Conservation (phyloP, 2,329 filamentous ascomycete species). For the Coniochaeta sp. region DNA sequence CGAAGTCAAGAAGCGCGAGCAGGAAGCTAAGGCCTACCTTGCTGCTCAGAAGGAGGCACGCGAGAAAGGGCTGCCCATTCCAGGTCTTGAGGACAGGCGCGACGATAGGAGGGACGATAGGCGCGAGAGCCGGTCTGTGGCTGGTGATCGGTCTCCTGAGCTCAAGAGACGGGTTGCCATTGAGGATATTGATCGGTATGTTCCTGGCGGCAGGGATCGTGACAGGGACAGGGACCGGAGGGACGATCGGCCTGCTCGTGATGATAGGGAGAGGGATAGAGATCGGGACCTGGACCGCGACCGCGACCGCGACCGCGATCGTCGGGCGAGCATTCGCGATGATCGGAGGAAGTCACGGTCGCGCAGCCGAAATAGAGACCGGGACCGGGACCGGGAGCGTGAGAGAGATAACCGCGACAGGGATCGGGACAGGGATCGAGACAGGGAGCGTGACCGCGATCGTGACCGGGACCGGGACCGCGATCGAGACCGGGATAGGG, state of each 20-base stretch:
- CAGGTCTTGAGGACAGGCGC: slow-evolving; percentile 47
- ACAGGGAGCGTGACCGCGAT: slow-evolving; percentile 3
- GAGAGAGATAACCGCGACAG: neutral
- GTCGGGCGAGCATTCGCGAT: slow-evolving; percentile 1
- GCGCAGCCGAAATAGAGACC: neutral
- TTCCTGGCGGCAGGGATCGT: slow-evolving; percentile 25
- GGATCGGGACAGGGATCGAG: slow-evolving; percentile 2
- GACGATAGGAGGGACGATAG: neutral
- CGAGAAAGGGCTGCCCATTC: slow-evolving; percentile 49
- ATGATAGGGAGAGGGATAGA: slow-evolving; percentile 6
- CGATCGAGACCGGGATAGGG: slow-evolving; percentile 4
- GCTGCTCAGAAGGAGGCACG: slow-evolving; percentile 54
- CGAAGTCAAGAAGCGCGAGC: slow-evolving; percentile 54
- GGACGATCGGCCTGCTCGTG: slow-evolving; percentile 5
- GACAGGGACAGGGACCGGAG: slow-evolving; percentile 20
- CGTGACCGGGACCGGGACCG: slow-evolving; percentile 6
- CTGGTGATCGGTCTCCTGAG: slow-evolving; percentile 35
- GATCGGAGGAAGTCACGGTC: slow-evolving; percentile 3
- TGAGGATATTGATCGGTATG: slow-evolving; percentile 40
- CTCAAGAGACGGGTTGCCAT: slow-evolving; percentile 28
- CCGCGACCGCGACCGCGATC: too few species aligned
- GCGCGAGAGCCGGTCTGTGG: slow-evolving; percentile 4
- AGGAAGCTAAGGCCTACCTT: slow-evolving; percentile 57
- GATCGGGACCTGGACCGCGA: slow-evolving; percentile 7
- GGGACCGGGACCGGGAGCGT: neutral